These are phyloP conservation scores for Eutrema salsugineum DNA, from an alignment of 441 rosid genomes.

Conservation along the genomic window DNA sequence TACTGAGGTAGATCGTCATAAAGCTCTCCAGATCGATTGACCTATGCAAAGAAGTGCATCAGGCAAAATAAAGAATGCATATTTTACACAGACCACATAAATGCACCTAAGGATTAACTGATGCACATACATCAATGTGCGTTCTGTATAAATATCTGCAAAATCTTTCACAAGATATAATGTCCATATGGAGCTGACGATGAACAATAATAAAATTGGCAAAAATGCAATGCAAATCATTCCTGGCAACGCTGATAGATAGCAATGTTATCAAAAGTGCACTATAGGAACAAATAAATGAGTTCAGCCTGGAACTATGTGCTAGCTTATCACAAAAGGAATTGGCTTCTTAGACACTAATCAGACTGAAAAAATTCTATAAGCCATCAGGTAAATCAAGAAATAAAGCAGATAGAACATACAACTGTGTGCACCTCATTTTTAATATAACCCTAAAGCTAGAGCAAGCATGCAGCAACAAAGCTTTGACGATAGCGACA, in stretches of 20 bases:
- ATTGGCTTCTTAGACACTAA: neutral
- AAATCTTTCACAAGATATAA: neutral
- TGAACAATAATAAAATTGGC: neutral
- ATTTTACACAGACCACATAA: neutral
- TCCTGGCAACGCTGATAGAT: constrained; percentile 14
- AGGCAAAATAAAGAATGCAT: constrained; percentile 3
- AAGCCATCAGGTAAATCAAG: neutral
- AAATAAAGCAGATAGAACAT: constrained; percentile 12
- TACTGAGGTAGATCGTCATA: constrained; percentile 73
- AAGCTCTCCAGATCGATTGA: constrained; percentile 76
- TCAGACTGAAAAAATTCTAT: neutral
- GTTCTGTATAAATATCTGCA: neutral
- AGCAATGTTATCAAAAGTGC: neutral
- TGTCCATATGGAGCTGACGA: neutral
- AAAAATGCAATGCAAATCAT: constrained; percentile 7
- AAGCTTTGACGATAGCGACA: neutral
- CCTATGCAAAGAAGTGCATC: constrained; percentile 40
- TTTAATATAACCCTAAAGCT: constrained; percentile 7
- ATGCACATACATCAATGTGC: neutral
- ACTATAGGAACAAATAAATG: neutral
- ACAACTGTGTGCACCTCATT: neutral
- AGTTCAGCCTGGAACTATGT: neutral
- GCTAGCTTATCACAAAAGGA: neutral
- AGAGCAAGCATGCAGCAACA: constrained; percentile 20
- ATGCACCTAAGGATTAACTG: constrained; percentile 10